Conservation (phyloP, 2,329 filamentous ascomycete species). For the Microthyrium microscopicum region DNA sequence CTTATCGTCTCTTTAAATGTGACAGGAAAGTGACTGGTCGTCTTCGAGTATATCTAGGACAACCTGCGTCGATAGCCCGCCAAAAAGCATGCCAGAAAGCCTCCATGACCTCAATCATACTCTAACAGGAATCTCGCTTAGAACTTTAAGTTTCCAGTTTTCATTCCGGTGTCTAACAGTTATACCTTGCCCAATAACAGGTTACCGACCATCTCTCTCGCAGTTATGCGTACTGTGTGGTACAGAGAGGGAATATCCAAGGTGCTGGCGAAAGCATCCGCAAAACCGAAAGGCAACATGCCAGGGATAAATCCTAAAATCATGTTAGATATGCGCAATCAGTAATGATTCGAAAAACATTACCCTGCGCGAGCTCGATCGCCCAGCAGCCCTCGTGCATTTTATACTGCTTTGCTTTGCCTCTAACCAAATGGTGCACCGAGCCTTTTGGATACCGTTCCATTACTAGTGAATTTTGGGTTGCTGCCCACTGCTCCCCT, state of each 20-base stretch:
- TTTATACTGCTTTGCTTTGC: conserved; percentile 65
- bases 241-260: conserved; percentile 74
- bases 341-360: neutral
- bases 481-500: conserved; percentile 62
- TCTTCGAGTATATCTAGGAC: too few relatives aligned
- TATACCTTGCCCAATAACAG: conserved; percentile 55
- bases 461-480: conserved; percentile 40
- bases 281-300: conserved; percentile 82
- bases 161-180: too few relatives aligned
- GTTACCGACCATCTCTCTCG: conserved; percentile 58
- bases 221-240: conserved; percentile 61
- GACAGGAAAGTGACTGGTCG: too few relatives aligned
- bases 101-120: too few relatives aligned
- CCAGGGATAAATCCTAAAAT: conserved; percentile 71
- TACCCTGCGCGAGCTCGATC: conserved; percentile 50
- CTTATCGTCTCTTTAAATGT: too few relatives aligned
- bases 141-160: too few relatives aligned
- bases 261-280: conserved; percentile 64
- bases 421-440: conserved; percentile 56
- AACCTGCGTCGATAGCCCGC: too few relatives aligned
- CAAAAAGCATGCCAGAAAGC: too few relatives aligned
- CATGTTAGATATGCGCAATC: neutral
- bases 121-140: too few relatives aligned
- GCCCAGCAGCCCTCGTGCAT: conserved; percentile 66
- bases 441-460: conserved; percentile 50